Base-by-base conservation (phyloP, 78 protist genomes). In the Goniomonas avonlea region DNA sequence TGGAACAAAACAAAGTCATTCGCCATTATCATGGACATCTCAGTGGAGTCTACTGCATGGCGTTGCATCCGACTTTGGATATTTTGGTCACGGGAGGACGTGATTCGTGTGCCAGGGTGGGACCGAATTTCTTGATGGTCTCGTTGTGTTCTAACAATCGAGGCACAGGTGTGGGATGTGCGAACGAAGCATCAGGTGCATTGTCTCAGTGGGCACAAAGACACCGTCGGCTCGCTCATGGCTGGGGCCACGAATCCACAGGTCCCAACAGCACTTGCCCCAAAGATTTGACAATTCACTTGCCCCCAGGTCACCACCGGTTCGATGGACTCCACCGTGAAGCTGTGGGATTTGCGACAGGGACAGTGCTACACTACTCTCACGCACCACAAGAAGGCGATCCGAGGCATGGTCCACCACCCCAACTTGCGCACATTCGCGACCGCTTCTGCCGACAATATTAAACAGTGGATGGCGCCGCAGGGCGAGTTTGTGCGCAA, bases 331-430 rank as follows among this genome's bases (percentile, higher is more conserved):
- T 17, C 79, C 13, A 96, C 97, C 0, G 71, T 97, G 4, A 43
- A 95, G n/a, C 78, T 91, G 37, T 98, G 99, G 99, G 99, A 98
- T 73, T 34, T 98, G 5, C 86, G 79, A 2, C 61, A 83, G 17
- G 82, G 81, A 40, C 40, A 39, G 41, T 0, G 65, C 1, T 50
- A 34, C 37, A 32, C 85, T 5, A 81, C 87, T 5, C 84, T 97
- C 21, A 97, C 99, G 20, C 88, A 96, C 63, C 99, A 97, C 90
- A 97, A 96, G 90, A 95, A 95, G 80, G 13, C 87, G 34, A 92
- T 97, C 3, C 83, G 99, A 9, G 79, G 90, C 23, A 1, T 91
- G 18, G 86, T 66, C 1, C 25, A 86, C 29, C 97, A 94, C 76
- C 96, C 90, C 13, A 40, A 8, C n/a, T 97, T 96, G 78, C 94